Percentiles rank a stretch among this genome's conserved stretches.
Evolutionary conservation across 2,329 filamentous ascomycete genomes (phyloP).

Genomic region (Arthrobotrys sphaeroides): DNA sequence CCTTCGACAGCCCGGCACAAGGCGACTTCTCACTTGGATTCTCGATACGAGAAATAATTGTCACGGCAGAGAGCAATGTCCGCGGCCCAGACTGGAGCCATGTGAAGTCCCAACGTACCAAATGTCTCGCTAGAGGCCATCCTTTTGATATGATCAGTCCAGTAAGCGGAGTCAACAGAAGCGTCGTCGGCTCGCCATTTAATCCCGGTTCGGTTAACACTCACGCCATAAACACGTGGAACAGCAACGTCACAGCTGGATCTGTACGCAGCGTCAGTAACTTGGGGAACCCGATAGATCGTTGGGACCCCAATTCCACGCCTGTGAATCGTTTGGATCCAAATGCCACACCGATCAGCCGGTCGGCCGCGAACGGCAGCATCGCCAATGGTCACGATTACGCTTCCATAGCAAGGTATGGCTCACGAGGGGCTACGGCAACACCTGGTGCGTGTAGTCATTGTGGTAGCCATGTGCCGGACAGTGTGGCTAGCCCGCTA

Average conservation of each 20-base stretch:
- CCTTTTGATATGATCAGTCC: constrained; percentile 42
- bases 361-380: constrained; percentile 44
- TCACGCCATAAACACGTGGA: constrained; percentile 51
- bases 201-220: constrained; percentile 40
- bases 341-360: constrained; percentile 39
- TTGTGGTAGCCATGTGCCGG: constrained; percentile 43
- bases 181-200: constrained; percentile 43
- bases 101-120: constrained; percentile 47
- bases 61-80: constrained; percentile 49
- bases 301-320: constrained; percentile 46
- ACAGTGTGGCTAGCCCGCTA: constrained; percentile 4
- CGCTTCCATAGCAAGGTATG: constrained; percentile 41
- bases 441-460: constrained; percentile 48
- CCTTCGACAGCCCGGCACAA: constrained; percentile 34
- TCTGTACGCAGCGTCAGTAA: constrained; percentile 49
- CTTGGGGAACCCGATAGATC: constrained; percentile 38
- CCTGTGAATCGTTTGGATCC: constrained; percentile 44
- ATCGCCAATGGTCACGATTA: constrained; percentile 41
- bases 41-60: constrained; percentile 52
- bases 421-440: constrained; percentile 41
- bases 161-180: constrained; percentile 30
- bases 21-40: constrained; percentile 53
- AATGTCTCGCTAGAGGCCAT: constrained; percentile 46
- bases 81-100: constrained; percentile 50
- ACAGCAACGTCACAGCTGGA: constrained; percentile 40